Base-by-base conservation (phyloP, 352 stramenopile genomes). In the Aphanomyces cochlioides region DNA sequence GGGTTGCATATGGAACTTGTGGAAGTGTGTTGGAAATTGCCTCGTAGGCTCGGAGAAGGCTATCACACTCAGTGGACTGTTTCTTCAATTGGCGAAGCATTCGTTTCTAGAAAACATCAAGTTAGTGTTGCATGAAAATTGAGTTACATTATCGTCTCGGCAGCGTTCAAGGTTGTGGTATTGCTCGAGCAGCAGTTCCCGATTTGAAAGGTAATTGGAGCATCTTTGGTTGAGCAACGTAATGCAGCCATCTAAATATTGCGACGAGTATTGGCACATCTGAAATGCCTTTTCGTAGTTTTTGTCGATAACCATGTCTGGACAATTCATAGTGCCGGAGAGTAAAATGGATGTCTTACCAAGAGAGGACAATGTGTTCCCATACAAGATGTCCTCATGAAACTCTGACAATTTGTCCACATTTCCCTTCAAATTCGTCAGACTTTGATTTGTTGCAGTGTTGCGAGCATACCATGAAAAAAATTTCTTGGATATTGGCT, bases 211-310 rank as follows among this genome's bases (percentile, higher is more conserved):
- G 58, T 92, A 90, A 0, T 78, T 73, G 37, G 83, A 56, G 15
- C 76, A 66, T 0, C 85, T 75, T 17, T 65, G 21, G 0, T 74
- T 67, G 5, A 93, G 71, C 4, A 71, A 77, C 28, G 78, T 58
- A 1, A 89, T 75, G 45, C 85, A 93, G 19, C 87, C 77, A 17
- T 82, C 76, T 2, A 93, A 67, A 70, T 93, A 93, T 67, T 93
- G 85, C 1, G 80, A 79, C 7, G 85, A 87, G 15, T 85, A 78
- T 53, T 92, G 84, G 7, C 73, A 79, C 45, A 83, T 17, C 41
- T 78, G 77, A 57, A 92, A 90, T 1, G 85, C 82, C 12, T 71
- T 48, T 5, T 83, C 40, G 19, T 89, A 73, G 28, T 71, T 73
- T 12, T 87, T 75, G 37, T 92, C 67, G 5, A 92, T 77, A 37